Evolutionary conservation across 2,329 filamentous ascomycete species (phyloP).

Genomic region (Chrysoporthe austroafricana): DNA sequence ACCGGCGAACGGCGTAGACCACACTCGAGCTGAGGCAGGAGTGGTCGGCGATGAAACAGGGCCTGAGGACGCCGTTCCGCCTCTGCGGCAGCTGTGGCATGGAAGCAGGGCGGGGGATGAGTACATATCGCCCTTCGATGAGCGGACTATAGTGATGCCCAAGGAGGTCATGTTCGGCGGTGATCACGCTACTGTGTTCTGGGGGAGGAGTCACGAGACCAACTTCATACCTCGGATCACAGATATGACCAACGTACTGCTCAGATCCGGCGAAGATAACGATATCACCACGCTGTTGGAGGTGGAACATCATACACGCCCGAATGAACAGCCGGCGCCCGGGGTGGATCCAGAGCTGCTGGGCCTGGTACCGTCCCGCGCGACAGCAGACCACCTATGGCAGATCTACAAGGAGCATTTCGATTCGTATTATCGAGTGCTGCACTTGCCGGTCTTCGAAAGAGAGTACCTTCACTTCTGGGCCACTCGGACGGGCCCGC

Average conservation of each 20-base stretch:
- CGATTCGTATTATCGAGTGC: slow-evolving; percentile 31
- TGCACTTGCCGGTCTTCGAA: slow-evolving; percentile 32
- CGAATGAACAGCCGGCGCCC: slow-evolving; percentile 17
- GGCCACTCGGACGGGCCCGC: slow-evolving; percentile 21
- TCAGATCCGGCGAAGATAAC: slow-evolving; percentile 17
- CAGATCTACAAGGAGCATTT: slow-evolving; percentile 30
- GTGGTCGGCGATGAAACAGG: not conserved
- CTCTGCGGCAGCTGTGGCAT: slow-evolving; percentile 25
- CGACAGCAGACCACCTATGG: slow-evolving; percentile 30
- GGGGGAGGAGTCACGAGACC: slow-evolving; percentile 24
- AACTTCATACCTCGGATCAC: slow-evolving; percentile 25
- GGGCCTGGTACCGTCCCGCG: slow-evolving; percentile 29
- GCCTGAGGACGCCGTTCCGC: not conserved
- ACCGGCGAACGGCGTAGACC: not conserved
- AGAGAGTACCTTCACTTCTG: slow-evolving; percentile 31
- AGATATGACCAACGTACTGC: slow-evolving; percentile 20
- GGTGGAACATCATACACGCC: slow-evolving; percentile 27
- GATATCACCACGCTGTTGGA: slow-evolving; percentile 24
- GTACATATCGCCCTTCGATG: slow-evolving; percentile 17
- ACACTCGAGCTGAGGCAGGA: not conserved
- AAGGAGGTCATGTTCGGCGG: slow-evolving; percentile 26
- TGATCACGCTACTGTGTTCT: slow-evolving; percentile 20
- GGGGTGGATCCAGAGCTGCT: slow-evolving; percentile 22
- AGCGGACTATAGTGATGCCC: not conserved
- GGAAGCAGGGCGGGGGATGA: slow-evolving; percentile 21